Evolutionary conservation across 306 rosid genomes (phyloP), one percentile per base, ranked within the genome.

Genomic region (Abrus precatorius): DNA sequence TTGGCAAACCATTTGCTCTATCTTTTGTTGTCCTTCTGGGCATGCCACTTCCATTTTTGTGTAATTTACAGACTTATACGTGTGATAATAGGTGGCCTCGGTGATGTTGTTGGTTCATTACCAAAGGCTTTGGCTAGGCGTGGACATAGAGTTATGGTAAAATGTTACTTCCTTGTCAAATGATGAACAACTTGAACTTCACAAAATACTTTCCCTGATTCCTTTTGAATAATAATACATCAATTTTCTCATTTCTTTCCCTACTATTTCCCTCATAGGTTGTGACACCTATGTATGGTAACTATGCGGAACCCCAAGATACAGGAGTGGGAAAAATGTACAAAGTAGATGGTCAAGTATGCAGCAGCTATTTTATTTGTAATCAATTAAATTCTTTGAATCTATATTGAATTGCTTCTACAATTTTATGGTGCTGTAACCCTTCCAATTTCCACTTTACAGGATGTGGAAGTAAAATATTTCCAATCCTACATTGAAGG

Each of bases 71-170:
- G 47, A 73, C 82, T 89, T 83, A 82, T 72, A 7, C 63, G 40
- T 71, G 59, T 77, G 54, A 53, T 88, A 60, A 70, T 80, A 89
- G 97, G 98, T 86, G 98, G 98, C 72, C 97, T 93, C 74, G 98
- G 94, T 80, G 97, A 93, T 82, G 98, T 93, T 38, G 94, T 89
- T 41, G 97, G 98, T 49, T 85, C 98, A 36, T 85, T 93, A 81
- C 98, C 98, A 13, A 93, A 90, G 90, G 94, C 97, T 79, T 88
- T 93, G 89, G 97, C 98, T 81, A 91, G 90, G 67, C 97, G 97
- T 52, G 98, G 98, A 73, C 98, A 93, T 14, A 90, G 98, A 77
- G 98, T 93, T 65, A 93, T 93, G 98, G 97, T 93, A 91, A 72
- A 38, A 14, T 79, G 67, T 52, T 53, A 47, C 36, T 80, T 52